A percentile compares a stretch with the other conserved stretches of the same genome.
phyloP scores from a whole-genome alignment of 108 stramenopile genomes.

The Aurantiochytrium sp. region DNA sequence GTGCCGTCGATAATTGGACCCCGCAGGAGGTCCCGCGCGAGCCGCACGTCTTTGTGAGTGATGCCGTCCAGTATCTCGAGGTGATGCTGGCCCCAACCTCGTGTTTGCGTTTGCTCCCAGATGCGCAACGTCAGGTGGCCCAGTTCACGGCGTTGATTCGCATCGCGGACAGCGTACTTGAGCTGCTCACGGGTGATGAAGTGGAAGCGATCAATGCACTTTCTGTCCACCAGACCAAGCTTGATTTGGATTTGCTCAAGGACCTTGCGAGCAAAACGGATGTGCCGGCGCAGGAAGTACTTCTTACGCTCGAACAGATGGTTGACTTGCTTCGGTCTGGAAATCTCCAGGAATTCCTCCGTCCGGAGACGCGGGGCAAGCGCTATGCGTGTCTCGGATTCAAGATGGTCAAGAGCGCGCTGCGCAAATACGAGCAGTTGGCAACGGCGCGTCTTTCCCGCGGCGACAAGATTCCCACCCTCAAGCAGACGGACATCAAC shows the following conservation, averaged over 20 bases:
- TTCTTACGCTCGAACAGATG: not conserved
- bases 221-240: not conserved
- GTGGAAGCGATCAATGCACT: not conserved
- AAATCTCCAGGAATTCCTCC: not conserved
- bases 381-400: not conserved
- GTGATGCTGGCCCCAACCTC: not conserved
- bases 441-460: not conserved
- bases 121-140: not conserved
- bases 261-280: not conserved
- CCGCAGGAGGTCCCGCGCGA: not conserved
- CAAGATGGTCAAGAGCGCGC: not conserved
- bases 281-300: not conserved
- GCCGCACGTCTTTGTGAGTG: not conserved
- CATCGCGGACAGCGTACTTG: not conserved
- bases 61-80: not conserved
- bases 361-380: not conserved
- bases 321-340: not conserved
- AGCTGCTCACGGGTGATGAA: not conserved
- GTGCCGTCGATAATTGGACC: not conserved
- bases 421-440: conserved; percentile 13
- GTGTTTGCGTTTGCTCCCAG: not conserved
- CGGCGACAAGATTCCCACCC: not conserved
- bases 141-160: not conserved
- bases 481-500: not conserved
- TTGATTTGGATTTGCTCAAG: not conserved